phyloP scores from a whole-genome alignment of 352 stramenopile genomes.

The Thalassiosira sp. region DNA sequence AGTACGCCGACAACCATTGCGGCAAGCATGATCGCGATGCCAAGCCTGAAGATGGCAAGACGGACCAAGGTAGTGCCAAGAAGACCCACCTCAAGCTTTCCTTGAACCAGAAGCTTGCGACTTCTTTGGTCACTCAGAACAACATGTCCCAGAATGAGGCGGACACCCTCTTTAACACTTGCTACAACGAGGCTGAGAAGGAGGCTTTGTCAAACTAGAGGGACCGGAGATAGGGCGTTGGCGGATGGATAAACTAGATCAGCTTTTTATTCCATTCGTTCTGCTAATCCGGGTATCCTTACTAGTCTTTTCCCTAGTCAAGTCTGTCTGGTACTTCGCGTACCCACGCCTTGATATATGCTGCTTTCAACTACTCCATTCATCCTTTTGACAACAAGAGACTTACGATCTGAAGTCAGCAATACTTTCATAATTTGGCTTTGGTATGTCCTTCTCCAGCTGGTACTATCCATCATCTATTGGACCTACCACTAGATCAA shows the following conservation, averaged over 20 bases:
- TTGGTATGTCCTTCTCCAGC: background rate
- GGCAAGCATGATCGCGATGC: background rate
- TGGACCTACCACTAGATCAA: background rate
- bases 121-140: background rate
- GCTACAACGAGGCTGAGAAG: conserved; percentile 3
- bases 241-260: background rate
- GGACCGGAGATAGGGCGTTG: conserved; percentile 1
- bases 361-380: background rate
- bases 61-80: background rate
- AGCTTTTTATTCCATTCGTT: background rate
- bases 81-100: background rate
- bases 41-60: background rate
- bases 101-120: background rate
- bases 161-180: background rate
- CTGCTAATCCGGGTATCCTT: background rate
- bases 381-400: background rate
- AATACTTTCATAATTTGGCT: background rate
- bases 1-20: background rate
- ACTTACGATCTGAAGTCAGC: background rate
- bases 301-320: background rate
- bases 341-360: too few species aligned
- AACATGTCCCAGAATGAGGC: background rate
- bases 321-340: too few species aligned
- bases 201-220: conserved; percentile 9
- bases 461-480: background rate